phyloP scores from a whole-genome alignment of 441 rosid genomes.

The Breynia disticha region DNA sequence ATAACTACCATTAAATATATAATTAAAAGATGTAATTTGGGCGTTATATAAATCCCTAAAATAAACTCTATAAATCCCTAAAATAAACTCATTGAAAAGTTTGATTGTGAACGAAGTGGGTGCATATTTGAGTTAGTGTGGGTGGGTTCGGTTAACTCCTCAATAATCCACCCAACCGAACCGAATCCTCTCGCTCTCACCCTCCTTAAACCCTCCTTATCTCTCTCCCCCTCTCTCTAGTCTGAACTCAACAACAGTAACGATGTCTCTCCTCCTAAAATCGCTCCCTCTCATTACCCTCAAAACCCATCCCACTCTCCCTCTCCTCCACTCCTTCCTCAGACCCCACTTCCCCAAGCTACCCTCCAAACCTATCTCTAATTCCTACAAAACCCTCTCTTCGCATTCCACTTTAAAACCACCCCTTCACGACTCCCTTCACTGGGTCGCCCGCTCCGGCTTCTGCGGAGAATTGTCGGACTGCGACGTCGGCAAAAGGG shows the following conservation, averaged over 20 bases:
- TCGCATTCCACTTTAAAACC: slow-evolving; percentile 24
- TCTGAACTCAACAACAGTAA: slow-evolving; percentile 6
- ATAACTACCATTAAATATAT: too few species aligned
- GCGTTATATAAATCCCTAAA: too few species aligned
- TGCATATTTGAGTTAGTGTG: too few species aligned
- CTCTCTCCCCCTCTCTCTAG: neutral
- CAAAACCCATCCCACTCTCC: slow-evolving; percentile 19
- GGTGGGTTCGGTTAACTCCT: too few species aligned
- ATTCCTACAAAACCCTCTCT: slow-evolving; percentile 10
- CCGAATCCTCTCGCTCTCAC: too few species aligned
- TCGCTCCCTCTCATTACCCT: slow-evolving; percentile 31
- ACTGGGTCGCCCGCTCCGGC: slow-evolving; percentile 69
- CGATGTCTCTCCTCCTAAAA: slow-evolving; percentile 50
- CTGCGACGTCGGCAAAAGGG: slow-evolving; percentile 60
- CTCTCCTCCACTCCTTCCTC: slow-evolving; percentile 26
- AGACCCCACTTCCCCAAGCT: slow-evolving; percentile 17
- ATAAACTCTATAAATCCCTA: too few species aligned
- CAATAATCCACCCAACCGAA: too few species aligned
- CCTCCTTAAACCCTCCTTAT: slow-evolving; percentile 11
- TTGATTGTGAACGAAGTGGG: too few species aligned
- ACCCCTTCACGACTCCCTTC: slow-evolving; percentile 28
- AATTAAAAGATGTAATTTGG: too few species aligned
- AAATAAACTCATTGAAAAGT: too few species aligned
- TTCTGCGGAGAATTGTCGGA: slow-evolving; percentile 58
- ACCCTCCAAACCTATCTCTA: slow-evolving; percentile 9